phyloP scores from a whole-genome alignment of 352 stramenopile genomes.

The Phytophthora ohioensis region DNA sequence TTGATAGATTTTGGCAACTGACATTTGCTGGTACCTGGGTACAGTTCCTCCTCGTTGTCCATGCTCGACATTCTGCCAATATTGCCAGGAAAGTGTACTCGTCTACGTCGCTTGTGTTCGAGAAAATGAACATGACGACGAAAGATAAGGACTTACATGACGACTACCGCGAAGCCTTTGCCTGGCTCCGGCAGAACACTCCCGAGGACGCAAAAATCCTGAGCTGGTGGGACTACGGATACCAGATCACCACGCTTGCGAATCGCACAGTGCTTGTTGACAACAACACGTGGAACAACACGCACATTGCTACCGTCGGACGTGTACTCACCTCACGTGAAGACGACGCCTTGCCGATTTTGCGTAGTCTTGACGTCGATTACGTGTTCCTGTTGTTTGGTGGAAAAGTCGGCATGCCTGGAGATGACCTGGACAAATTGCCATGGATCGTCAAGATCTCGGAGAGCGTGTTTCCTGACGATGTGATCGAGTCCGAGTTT shows the following conservation, averaged over 20 bases:
- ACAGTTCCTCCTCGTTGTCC: conserved; percentile 74
- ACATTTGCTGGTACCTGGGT: conserved; percentile 8
- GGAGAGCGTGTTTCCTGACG: conserved; percentile 84
- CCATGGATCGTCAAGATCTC: conserved; percentile 94
- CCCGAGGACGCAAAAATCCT: conserved; percentile 73
- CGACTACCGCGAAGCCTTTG: conserved; percentile 86
- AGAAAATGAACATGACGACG: conserved; percentile 65
- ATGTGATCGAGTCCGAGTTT: conserved; percentile 88
- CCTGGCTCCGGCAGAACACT: conserved; percentile 84
- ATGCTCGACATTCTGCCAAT: conserved; percentile 66
- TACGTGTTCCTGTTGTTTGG: conserved; percentile 87
- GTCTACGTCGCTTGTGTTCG: conserved; percentile 79
- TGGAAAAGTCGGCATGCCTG: conserved; percentile 67
- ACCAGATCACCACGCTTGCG: conserved; percentile 82
- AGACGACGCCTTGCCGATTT: conserved; percentile 73
- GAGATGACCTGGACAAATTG: conserved; percentile 95
- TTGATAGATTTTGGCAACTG: background rate
- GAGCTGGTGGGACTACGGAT: conserved; percentile 91
- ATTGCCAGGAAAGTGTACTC: conserved; percentile 82
- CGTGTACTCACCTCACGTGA: conserved; percentile 79
- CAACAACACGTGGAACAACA: conserved; percentile 98
- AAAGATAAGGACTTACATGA: conserved; percentile 59
- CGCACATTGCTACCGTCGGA: conserved; percentile 95
- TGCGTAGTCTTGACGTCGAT: conserved; percentile 80
- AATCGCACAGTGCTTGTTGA: conserved; percentile 92